A percentile compares a stretch with the other conserved stretches of the same genome.
Evolutionary conservation across 106 monocot genomes (phyloP).

Genomic region (Vanilla planifolia): DNA sequence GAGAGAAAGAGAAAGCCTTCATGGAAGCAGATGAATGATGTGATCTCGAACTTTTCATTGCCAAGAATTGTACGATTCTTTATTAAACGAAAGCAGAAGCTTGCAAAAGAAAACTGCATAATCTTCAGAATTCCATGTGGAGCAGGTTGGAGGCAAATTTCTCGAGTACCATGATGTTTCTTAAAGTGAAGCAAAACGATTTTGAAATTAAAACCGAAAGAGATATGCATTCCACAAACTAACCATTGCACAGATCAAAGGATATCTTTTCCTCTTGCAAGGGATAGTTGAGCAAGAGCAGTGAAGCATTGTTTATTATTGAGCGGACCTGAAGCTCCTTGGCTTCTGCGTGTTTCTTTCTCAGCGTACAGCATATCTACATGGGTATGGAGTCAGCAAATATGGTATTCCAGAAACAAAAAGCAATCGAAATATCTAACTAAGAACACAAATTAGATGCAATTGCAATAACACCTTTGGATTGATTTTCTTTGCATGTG

Average conservation of each 20-base stretch:
- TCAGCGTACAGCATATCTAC: conserved; percentile 73
- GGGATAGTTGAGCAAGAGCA: conserved; percentile 84
- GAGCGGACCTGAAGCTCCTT: conserved; percentile 76
- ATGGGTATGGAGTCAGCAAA: background rate
- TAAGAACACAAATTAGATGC: too few species aligned
- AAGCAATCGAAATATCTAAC: too few species aligned
- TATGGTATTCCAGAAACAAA: too few species aligned
- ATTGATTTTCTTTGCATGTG: too few species aligned
- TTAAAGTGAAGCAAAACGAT: conserved; percentile 21
- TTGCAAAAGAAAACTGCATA: background rate
- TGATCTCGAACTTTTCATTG: too few species aligned
- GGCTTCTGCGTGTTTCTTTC: conserved; percentile 85
- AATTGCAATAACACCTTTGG: too few species aligned
- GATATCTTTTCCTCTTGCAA: conserved; percentile 91
- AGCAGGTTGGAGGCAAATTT: conserved; percentile 31
- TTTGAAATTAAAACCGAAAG: background rate
- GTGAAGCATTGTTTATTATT: conserved; percentile 55
- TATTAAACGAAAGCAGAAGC: too few species aligned
- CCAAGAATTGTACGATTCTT: too few species aligned
- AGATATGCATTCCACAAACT: background rate
- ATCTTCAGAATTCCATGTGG: conserved; percentile 24
- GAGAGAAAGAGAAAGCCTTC: too few species aligned
- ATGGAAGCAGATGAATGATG: too few species aligned
- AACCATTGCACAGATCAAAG: conserved; percentile 21
- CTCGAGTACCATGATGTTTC: conserved; percentile 49